These are phyloP conservation scores for Oryza coarctata DNA, from an alignment of 176 grass and related monocot species.

Conservation along the genomic window DNA sequence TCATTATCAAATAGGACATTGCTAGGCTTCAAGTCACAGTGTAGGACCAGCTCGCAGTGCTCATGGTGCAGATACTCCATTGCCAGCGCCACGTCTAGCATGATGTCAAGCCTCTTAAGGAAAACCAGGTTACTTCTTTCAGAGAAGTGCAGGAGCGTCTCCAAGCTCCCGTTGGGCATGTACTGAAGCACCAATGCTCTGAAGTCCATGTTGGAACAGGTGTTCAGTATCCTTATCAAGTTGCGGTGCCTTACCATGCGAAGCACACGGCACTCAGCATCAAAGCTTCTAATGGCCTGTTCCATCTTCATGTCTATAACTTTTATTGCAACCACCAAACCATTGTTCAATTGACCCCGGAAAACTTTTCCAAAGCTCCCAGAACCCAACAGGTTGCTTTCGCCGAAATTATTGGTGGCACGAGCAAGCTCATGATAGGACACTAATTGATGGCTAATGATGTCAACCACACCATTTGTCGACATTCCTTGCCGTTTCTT, in stretches of 20 bases:
- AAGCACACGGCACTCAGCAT: not conserved
- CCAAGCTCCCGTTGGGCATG: not conserved
- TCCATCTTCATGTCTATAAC: not conserved
- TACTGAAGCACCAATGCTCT: not conserved
- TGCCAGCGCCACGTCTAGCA: not conserved
- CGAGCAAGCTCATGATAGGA: not conserved
- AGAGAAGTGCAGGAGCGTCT: not conserved
- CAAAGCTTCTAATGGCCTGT: not conserved
- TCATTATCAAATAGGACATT: not conserved
- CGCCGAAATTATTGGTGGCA: not conserved
- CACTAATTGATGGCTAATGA: too few relatives aligned
- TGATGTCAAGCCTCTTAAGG: not conserved
- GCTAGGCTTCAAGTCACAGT: not conserved
- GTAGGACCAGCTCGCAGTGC: not conserved
- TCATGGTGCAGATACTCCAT: not conserved
- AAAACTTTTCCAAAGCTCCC: not conserved
- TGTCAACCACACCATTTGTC: too few relatives aligned
- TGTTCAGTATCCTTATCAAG: not conserved
- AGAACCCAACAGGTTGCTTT: not conserved
- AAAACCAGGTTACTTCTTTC: not conserved
- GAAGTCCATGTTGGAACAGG: not conserved
- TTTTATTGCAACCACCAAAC: not conserved
- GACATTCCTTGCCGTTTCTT: too few relatives aligned
- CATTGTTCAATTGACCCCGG: not conserved
- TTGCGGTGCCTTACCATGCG: not conserved